A percentile compares a stretch with the other conserved stretches of the same genome.
Conservation (phyloP, 2,329 filamentous ascomycete genomes). For the Colletotrichum aenigma region DNA sequence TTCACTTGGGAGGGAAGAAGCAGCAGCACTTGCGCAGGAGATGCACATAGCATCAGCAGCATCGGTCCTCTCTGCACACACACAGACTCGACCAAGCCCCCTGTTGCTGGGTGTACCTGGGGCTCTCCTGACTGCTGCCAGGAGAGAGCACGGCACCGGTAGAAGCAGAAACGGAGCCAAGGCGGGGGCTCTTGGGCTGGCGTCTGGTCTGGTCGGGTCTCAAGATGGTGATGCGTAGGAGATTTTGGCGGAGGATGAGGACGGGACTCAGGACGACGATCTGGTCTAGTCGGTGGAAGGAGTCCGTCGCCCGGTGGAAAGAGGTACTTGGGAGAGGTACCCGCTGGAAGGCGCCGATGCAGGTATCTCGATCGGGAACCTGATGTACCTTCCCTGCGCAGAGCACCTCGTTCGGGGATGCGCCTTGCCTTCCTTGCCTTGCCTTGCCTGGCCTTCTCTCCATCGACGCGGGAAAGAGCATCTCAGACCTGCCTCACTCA, state of each 20-base stretch:
- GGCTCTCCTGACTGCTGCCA: not conserved
- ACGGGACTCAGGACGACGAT: not conserved
- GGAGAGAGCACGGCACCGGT: not conserved
- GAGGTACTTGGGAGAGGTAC: not conserved
- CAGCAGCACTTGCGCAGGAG: not conserved
- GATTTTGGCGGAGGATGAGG: conserved; percentile 1
- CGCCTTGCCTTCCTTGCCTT: not conserved
- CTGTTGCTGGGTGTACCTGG: not conserved
- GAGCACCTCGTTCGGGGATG: not conserved
- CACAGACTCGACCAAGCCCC: not conserved
- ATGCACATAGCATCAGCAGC: not conserved
- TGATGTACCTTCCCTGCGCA: not conserved
- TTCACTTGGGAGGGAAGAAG: not conserved
- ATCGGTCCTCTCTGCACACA: not conserved
- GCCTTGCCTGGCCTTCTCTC: not conserved
- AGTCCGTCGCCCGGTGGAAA: conserved; percentile 1
- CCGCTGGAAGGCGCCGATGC: not conserved
- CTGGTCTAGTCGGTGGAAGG: not conserved
- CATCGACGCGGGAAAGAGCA: not conserved
- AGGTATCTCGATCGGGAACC: not conserved
- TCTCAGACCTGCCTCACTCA: not conserved
- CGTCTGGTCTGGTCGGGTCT: not conserved
- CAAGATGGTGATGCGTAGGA: not conserved
- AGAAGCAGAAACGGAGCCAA: not conserved
- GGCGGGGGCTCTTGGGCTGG: not conserved